Percentiles rank a stretch among this genome's conserved stretches.
Evolutionary conservation across 2,329 filamentous ascomycete genomes (phyloP).

Genomic region (Aspergillus phoenicis): DNA sequence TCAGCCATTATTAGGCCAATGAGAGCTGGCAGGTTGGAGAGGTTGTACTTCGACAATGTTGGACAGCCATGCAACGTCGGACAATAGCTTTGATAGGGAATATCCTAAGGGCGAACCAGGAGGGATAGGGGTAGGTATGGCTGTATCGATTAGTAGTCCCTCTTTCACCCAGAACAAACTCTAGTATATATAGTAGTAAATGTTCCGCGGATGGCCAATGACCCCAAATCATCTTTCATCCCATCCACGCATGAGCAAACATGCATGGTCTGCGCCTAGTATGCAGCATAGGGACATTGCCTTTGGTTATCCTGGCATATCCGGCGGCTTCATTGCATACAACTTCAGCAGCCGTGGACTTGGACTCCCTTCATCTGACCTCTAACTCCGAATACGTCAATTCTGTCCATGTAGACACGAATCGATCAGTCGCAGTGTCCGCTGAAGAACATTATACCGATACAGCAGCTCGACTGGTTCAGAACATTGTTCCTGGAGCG

Average conservation of each 20-base stretch:
- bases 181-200: no score
- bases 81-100: no score
- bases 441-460: constrained; percentile 11
- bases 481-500: constrained; percentile 3
- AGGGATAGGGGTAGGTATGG: no score
- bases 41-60: no score
- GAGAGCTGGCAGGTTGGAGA: no score
- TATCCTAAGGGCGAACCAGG: no score
- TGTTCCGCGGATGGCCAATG: not conserved
- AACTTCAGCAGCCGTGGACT: not conserved
- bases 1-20: no score
- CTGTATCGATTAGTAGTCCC: no score
- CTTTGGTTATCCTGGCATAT: not conserved
- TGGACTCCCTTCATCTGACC: not conserved
- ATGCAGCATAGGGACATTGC: not conserved
- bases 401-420: not conserved
- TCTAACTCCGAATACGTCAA: not conserved
- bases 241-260: not conserved
- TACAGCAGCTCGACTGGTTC: constrained; percentile 10
- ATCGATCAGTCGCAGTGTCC: not conserved
- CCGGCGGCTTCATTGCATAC: not conserved
- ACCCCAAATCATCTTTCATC: not conserved
- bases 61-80: no score
- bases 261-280: not conserved
- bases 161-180: no score